phyloP scores from a whole-genome alignment of 306 rosid species.

The Prunus mira region DNA sequence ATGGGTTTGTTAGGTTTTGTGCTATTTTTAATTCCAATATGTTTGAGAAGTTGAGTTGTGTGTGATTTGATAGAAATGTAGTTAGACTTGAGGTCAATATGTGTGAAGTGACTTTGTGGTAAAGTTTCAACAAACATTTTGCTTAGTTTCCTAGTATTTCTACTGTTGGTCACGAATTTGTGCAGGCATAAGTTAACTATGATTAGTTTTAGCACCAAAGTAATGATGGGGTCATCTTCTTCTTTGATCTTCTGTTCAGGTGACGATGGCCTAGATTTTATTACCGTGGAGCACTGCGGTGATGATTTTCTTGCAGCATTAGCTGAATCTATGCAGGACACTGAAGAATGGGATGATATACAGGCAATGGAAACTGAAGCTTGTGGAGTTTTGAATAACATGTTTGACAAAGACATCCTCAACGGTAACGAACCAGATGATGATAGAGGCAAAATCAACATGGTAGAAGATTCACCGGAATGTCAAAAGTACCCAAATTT shows the following conservation, averaged over 20 bases:
- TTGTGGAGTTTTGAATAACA: constrained; percentile 47
- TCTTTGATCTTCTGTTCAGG: constrained; percentile 37
- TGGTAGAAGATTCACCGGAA: constrained; percentile 45
- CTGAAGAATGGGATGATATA: constrained; percentile 91
- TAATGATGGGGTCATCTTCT: background rate
- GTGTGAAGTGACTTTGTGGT: background rate
- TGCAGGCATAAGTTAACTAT: background rate
- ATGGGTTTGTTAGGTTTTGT: background rate
- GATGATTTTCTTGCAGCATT: constrained; percentile 78
- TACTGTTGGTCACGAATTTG: background rate
- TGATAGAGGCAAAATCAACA: constrained; percentile 26
- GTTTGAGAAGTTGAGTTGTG: background rate
- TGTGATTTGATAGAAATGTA: background rate
- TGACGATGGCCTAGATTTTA: constrained; percentile 74
- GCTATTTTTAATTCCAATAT: background rate
- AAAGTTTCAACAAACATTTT: background rate
- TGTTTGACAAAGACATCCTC: constrained; percentile 34
- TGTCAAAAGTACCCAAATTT: constrained; percentile 29
- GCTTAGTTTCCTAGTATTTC: background rate
- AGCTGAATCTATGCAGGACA: constrained; percentile 61
- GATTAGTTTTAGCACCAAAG: background rate
- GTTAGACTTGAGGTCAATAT: background rate
- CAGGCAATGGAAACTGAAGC: constrained; percentile 78
- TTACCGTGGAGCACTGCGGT: constrained; percentile 87
- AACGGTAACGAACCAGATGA: constrained; percentile 15